A percentile compares a stretch with the other conserved stretches of the same genome.
phyloP scores from a whole-genome alignment of 2,329 filamentous ascomycete species.

The Lachnellula subtilissima region DNA sequence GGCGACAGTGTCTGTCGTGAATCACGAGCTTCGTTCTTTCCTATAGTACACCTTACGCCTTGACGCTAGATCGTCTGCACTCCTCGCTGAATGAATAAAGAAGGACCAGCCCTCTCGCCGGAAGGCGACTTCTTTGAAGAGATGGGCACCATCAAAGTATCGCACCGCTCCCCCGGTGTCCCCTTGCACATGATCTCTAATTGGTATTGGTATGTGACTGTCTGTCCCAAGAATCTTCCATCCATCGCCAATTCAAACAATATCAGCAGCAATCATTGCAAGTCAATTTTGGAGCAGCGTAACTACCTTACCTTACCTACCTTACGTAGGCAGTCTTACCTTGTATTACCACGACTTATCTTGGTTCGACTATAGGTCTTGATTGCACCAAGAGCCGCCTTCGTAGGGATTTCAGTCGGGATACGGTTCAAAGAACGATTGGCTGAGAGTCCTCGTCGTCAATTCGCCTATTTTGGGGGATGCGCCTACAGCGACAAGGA shows the following conservation, averaged over 20 bases:
- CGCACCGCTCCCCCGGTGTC: conserved; percentile 19
- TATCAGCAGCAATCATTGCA: conserved; percentile 15
- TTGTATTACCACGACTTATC: background rate
- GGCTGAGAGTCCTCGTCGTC: conserved; percentile 21
- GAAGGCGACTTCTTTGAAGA: conserved; percentile 25
- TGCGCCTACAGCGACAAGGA: conserved; percentile 26
- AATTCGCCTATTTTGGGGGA: conserved; percentile 27
- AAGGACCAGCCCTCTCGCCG: conserved; percentile 11
- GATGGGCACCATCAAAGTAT: conserved; percentile 25
- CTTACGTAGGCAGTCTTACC: background rate
- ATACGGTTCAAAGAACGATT: conserved; percentile 20
- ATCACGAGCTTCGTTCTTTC: conserved; percentile 5
- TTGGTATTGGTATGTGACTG: conserved; percentile 20
- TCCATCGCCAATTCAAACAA: conserved; percentile 13
- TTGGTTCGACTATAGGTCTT: background rate
- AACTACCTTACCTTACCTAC: conserved; percentile 9
- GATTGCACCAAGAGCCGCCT: conserved; percentile 8
- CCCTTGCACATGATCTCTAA: conserved; percentile 21
- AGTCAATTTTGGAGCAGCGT: conserved; percentile 20
- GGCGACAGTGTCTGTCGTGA: conserved; percentile 9
- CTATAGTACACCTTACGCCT: background rate
- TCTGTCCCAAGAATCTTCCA: conserved; percentile 3
- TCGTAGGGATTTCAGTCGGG: conserved; percentile 14
- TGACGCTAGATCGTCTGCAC: background rate
- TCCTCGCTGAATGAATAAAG: conserved; percentile 16